These are phyloP conservation scores for Acanthamoeba triangularis DNA, from an alignment of 208 protist species.

Conservation along the genomic window DNA sequence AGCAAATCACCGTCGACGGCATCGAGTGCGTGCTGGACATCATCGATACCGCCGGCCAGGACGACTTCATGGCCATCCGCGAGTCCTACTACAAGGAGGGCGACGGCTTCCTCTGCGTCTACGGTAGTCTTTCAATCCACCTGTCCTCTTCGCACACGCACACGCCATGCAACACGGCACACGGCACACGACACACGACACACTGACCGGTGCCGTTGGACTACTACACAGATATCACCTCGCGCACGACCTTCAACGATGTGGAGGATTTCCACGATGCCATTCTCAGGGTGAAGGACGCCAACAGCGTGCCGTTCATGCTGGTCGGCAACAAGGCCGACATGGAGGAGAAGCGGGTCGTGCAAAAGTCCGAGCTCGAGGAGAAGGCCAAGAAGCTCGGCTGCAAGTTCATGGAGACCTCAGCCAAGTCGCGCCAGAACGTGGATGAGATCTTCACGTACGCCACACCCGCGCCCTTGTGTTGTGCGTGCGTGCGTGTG, in stretches of 20 bases:
- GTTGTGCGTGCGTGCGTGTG: too few species aligned
- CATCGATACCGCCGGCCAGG: conserved; percentile 85
- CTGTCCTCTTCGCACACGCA: not conserved
- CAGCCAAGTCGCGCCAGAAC: conserved; percentile 91
- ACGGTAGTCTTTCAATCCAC: not conserved
- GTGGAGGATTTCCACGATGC: conserved; percentile 62
- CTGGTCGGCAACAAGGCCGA: conserved; percentile 90
- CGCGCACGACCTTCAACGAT: conserved; percentile 55
- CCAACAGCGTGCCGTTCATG: conserved; percentile 66
- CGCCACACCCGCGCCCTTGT: conserved; percentile 77
- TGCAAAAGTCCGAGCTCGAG: conserved; percentile 86
- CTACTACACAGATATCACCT: conserved; percentile 24
- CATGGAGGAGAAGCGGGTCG: conserved; percentile 87
- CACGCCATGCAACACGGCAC: not conserved
- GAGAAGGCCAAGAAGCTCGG: conserved; percentile 86
- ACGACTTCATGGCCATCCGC: conserved; percentile 84
- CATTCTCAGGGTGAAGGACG: conserved; percentile 66
- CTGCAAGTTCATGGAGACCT: conserved; percentile 71
- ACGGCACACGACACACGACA: not conserved
- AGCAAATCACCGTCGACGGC: conserved; percentile 73
- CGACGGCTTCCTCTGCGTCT: conserved; percentile 69
- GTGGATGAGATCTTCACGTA: conserved; percentile 90
- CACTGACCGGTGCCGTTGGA: too few species aligned
- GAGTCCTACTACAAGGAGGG: conserved; percentile 77
- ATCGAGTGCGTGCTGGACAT: conserved; percentile 78